Evolutionary conservation across 768 basidiomycete species (phyloP), one percentile per base, ranked within the genome.

Genomic region (Mycena venus): DNA sequence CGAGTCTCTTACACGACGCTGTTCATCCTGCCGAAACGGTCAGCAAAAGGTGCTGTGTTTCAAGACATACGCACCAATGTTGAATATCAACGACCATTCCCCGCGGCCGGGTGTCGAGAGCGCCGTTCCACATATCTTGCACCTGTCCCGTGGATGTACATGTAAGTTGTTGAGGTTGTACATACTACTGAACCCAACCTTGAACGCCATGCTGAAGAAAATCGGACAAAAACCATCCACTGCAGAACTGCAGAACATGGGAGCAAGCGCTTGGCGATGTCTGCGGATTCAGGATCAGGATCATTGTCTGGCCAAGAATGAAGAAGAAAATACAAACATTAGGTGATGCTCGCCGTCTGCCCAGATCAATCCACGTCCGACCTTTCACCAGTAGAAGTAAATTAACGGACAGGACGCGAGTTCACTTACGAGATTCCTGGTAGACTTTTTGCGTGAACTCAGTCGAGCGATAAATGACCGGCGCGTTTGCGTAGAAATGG

Each of bases 11-110:
- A 73, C 75, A 73, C 72, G 34, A 76, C 72, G 38, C 75, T 73
- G 68, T 70, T 76, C 75, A 70, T 73, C 75, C 74, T 75, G 51
- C 9, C n/a, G 23, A 25, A n/a, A 8, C 15, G 11, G 25, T 64
- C 44, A 63, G 36, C 11, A 10, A 61, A 23, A n/a, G 11, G 25
- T 42, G 10, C 31, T 4, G 12, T 34, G 6, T 60, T 44, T 47
- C 38, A 11, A 10, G 36, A 21, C 21, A 34, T n/a, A 12, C 74
- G 10, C 4, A 75, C 74, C 75, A 76, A 51, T 76, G 68, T 42
- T 69, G 68, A 32, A 76, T 58, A 49, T 76, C 75, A 17, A 76
- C 27, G 8, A 76, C 34, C 64, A 76, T 76, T 32, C 75, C 75
- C 0, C 42, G 75, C 34, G 68, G 71, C 9, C 75, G 62, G 4